phyloP scores from a whole-genome alignment of 495 filamentous ascomycete species.

The Aspergillus bertholletiae region DNA sequence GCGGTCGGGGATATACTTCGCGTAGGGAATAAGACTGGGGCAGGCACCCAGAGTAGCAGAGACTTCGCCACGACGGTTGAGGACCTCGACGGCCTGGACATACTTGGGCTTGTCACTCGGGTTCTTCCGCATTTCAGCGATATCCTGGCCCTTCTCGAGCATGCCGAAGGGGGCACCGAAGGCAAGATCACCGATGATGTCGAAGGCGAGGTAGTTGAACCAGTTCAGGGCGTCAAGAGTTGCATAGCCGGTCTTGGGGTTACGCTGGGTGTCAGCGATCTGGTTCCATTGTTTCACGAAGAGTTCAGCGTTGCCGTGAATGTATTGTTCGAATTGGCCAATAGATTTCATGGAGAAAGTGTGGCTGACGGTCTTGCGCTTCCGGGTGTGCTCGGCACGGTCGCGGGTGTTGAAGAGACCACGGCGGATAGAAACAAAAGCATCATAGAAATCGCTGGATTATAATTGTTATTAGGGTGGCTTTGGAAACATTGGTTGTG shows the following conservation, averaged over 20 bases:
- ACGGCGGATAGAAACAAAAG: conserved; percentile 81
- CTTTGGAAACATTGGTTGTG: not conserved
- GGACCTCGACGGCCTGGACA: conserved; percentile 50
- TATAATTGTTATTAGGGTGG: not conserved
- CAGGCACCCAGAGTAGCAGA: conserved; percentile 47
- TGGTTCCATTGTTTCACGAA: conserved; percentile 73
- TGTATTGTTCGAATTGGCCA: conserved; percentile 86
- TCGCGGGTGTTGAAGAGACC: conserved; percentile 91
- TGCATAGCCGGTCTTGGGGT: conserved; percentile 47
- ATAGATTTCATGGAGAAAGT: conserved; percentile 83
- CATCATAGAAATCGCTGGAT: conserved; percentile 76
- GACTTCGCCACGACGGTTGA: conserved; percentile 54
- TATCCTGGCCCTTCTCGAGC: conserved; percentile 51
- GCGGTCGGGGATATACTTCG: conserved; percentile 48
- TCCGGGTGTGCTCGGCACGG: conserved; percentile 78
- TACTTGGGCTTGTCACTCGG: conserved; percentile 42
- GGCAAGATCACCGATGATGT: conserved; percentile 72
- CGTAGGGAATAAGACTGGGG: conserved; percentile 45
- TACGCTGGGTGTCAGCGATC: conserved; percentile 42
- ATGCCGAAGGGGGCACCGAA: conserved; percentile 55
- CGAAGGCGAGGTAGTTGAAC: conserved; percentile 95
- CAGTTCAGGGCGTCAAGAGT: conserved; percentile 78
- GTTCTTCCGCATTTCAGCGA: conserved; percentile 55
- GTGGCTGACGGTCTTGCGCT: conserved; percentile 85
- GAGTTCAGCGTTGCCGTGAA: conserved; percentile 71